A percentile compares a stretch with the other conserved stretches of the same genome.
phyloP scores from a whole-genome alignment of 345 rosid species.

The Rhodamnia argentea region DNA sequence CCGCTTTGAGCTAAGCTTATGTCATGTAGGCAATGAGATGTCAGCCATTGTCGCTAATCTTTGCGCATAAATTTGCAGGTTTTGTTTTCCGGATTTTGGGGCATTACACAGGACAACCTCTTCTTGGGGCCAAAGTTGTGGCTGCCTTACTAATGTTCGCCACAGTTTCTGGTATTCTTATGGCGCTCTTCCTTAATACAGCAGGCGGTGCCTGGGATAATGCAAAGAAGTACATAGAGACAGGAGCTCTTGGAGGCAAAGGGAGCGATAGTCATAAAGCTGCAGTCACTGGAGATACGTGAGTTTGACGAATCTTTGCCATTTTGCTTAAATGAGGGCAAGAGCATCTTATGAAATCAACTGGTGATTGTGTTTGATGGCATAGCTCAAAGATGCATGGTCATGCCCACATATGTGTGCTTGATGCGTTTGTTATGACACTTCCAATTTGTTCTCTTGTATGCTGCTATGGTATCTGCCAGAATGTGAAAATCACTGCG shows the following conservation, averaged over 20 bases:
- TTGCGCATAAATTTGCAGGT: slow-evolving; percentile 27
- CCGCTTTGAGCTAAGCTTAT: not conserved
- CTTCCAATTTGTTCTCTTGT: not conserved
- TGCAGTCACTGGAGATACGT: slow-evolving; percentile 97
- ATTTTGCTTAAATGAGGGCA: not conserved
- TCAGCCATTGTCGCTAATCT: not conserved
- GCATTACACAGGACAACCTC: slow-evolving; percentile 78
- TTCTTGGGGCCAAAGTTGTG: slow-evolving; percentile 95
- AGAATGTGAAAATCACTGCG: not conserved
- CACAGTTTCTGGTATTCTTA: slow-evolving; percentile 92
- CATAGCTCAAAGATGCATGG: not conserved
- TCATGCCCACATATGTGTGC: not conserved
- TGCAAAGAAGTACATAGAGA: slow-evolving; percentile 93
- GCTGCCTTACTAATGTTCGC: slow-evolving; percentile 94
- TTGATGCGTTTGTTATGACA: not conserved
- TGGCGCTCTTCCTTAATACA: slow-evolving; percentile 98
- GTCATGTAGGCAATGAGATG: not conserved
- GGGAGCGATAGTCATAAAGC: slow-evolving; percentile 98
- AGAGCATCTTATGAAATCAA: not conserved
- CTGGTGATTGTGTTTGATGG: not conserved
- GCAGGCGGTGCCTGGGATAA: slow-evolving; percentile 99
- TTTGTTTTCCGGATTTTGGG: slow-evolving; percentile 76
- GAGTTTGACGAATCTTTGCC: slow-evolving; percentile 20
- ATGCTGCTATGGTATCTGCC: not conserved
- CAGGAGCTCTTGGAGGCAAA: slow-evolving; percentile 96